Conservation (phyloP, 2,329 filamentous ascomycete genomes). For the Beauveria caledonica region DNA sequence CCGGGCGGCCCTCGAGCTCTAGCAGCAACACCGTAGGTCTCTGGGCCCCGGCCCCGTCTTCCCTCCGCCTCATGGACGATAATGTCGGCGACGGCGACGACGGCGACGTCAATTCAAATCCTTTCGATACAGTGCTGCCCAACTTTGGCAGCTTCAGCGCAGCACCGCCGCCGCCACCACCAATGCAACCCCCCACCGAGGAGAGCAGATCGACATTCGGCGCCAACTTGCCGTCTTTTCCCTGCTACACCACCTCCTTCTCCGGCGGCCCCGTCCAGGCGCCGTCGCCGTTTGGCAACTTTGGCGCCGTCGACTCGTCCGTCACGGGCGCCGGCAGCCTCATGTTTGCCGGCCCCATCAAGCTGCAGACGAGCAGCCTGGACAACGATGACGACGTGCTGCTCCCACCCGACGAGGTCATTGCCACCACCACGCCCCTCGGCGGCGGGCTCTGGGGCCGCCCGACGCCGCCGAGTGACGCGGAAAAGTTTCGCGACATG, state of each 20-base stretch:
- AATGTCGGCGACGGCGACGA: neutral
- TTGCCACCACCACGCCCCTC: conserved; percentile 26
- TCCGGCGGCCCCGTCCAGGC: conserved; percentile 3
- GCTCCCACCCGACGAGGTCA: conserved; percentile 22
- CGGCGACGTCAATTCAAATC: neutral
- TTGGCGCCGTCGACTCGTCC: neutral
- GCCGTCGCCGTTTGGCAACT: neutral
- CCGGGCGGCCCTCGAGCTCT: neutral
- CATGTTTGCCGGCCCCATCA: conserved; percentile 28
- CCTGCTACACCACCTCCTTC: neutral
- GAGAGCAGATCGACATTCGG: neutral
- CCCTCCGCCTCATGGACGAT: conserved; percentile 10
- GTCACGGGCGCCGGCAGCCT: conserved; percentile 12
- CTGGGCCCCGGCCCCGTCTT: conserved; percentile 10
- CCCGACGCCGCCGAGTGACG: conserved; percentile 35
- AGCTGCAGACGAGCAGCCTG: conserved; percentile 25
- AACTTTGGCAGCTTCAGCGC: conserved; percentile 8
- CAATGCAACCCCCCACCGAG: neutral
- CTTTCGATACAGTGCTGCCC: conserved; percentile 4
- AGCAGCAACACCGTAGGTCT: conserved; percentile 15
- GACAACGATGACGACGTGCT: conserved; percentile 22
- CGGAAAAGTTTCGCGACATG: conserved; percentile 37
- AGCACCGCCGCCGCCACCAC: neutral
- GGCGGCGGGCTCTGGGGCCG: conserved; percentile 38
- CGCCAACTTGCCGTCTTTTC: neutral